Evolutionary conservation across 768 basidiomycete genomes (phyloP).

Genomic region (Gloeophyllum trabeum): DNA sequence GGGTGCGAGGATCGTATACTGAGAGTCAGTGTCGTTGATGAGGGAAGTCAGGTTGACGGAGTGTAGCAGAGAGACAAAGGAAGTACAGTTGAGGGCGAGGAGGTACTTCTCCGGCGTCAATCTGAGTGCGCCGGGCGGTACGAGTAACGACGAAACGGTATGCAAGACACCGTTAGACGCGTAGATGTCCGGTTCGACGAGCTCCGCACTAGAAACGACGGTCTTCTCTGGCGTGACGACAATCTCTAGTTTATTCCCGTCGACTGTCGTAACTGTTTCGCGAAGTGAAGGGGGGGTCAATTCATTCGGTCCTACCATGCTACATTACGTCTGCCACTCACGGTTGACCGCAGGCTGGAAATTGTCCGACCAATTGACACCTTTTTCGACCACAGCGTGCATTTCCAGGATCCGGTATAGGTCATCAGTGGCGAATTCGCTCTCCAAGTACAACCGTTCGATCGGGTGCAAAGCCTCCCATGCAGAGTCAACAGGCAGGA

Average conservation of each 20-base stretch:
- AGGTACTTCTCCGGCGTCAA: slow-evolving; percentile 94
- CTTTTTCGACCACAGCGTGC: slow-evolving; percentile 51
- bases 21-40: slow-evolving; percentile 55
- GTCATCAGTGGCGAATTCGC: slow-evolving; percentile 76
- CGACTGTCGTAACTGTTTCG: slow-evolving; percentile 54
- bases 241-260: slow-evolving; percentile 57
- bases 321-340: slow-evolving; percentile 23
- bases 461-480: slow-evolving; percentile 69
- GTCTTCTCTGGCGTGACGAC: slow-evolving; percentile 40
- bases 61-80: slow-evolving; percentile 82
- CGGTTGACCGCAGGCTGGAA: slow-evolving; percentile 40
- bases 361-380: slow-evolving; percentile 58
- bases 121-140: slow-evolving; percentile 64
- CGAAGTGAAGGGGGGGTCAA: slow-evolving; percentile 5
- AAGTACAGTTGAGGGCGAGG: slow-evolving; percentile 82
- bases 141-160: slow-evolving; percentile 71
- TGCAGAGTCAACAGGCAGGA: slow-evolving; percentile 79
- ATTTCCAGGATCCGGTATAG: slow-evolving; percentile 67
- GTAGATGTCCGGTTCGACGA: slow-evolving; percentile 76
- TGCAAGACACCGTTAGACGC: slow-evolving; percentile 95
- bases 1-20: slow-evolving; percentile 88
- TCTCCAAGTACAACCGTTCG: slow-evolving; percentile 83
- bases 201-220: slow-evolving; percentile 41
- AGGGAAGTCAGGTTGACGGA: slow-evolving; percentile 64
- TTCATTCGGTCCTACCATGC: background rate